Evolutionary conservation across 106 monocot genomes (phyloP), one percentile per base, ranked within the genome.

Genomic region (Dendrobium catenatum): DNA sequence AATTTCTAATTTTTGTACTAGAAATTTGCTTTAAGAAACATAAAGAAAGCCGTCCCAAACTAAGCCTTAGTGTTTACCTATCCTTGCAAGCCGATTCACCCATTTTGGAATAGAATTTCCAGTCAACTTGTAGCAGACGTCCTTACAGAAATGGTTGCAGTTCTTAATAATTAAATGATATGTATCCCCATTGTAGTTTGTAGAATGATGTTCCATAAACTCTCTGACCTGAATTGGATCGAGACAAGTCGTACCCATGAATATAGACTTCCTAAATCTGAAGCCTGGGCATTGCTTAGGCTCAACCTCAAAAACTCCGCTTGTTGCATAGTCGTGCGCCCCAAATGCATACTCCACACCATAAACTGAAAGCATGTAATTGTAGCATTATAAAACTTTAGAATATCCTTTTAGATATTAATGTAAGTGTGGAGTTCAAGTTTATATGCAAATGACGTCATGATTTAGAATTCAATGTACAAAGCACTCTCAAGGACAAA

Each of bases 331-430:
- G 37, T 95, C 95, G 84, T 95, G 95, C 67, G 95, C 95, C 26
- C 95, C 95, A 82, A 95, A 95, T 78, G 92, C 92, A 82, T 95
- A 95, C 86, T 95, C 95, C 68, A 95, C 90, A n/a, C 92, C 92
- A 80, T 92, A 87, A 82, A 95, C 95, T 95, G 85, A 10, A 80
- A 73, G 17, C 78, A 66, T 40, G 43, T 44, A 59, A 42, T 48
- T 56, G 74, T 74, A 42, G 33, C 31, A 70, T 70, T 70, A 61
- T 5, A 70, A 2, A 70, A 17, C 33, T 70, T 37, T 37, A 70
- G n/a, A 70, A 70, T 4, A 37, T 33, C 4, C 33, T 37, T 22
- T 74, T 44, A 44, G 33, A 73, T 24, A 73, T 41, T 40, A 40
- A 27, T 68, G 19, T 56, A 4, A 16, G 3, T 56, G n/a, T 22